Evolutionary conservation across 2,329 filamentous ascomycete genomes (phyloP), one percentile per base, ranked within the genome.

Genomic region (Colletotrichum sp.): DNA sequence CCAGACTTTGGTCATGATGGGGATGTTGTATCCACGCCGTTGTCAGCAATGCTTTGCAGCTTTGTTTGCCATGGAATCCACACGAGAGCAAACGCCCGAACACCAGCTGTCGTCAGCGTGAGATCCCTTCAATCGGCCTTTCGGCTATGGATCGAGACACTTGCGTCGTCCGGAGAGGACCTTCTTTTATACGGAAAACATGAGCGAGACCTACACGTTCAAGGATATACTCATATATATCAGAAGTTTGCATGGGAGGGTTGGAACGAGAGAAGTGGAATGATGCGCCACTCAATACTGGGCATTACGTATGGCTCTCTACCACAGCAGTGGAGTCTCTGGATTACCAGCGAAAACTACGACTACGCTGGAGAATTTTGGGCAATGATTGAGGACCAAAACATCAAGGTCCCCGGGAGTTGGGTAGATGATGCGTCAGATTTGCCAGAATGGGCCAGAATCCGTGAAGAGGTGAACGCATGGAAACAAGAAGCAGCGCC

Each of bases 1-100:
- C 18, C 0, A 0, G 18, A 48, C 18, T 21, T 0, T 48, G 9
- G 9, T 6, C 0, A 18, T 6, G 16, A 1, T 18, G 2, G 1
- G 34, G 34, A 36, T 18, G 36, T 43, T 43, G 38, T 2, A 0
- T 2, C 18, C 38, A 48, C 38, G 38, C 38, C 38, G 0, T 48
- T 48, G 1, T 48, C 38, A 48, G 38, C 1, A 0, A 48, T 48
- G 18, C 38, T 48, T 4, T 48, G 38, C 38, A 48, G 1, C 38
- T 21, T 0, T 0, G 9, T 4, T 48, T 48, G 38, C 18, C 0
- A 48, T 4, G 38, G 9, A 12, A 12, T 21, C 9, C 38, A 12
- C 18, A 6, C 0, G 0, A 48, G 1, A 16, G 0, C 38, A 48
- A 21, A n/a, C 0, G 38, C 0, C 18, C 38, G 16, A 43, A 0